Evolutionary conservation across 345 rosid genomes (phyloP).

Genomic region (Gossypium arboreum): DNA sequence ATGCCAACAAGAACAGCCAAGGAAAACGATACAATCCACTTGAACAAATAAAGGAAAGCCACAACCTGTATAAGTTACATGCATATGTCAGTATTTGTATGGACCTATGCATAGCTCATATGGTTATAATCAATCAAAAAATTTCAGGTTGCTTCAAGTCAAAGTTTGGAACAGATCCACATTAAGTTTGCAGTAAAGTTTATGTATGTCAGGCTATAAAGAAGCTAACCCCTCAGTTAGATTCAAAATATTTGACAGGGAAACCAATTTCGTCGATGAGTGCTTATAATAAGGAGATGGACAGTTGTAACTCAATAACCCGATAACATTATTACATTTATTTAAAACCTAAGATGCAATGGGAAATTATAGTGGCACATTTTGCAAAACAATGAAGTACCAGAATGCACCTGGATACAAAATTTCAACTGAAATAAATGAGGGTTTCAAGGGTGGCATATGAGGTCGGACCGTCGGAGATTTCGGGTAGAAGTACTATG

Average conservation of each 20-base stretch:
- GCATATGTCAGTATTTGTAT: not conserved
- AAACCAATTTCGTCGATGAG: not conserved
- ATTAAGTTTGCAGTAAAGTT: not conserved
- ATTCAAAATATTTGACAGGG: not conserved
- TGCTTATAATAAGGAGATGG: too few species aligned
- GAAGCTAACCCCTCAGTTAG: not conserved
- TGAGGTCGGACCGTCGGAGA: not conserved
- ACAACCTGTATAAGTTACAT: constrained; percentile 35
- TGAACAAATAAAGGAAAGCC: constrained; percentile 41
- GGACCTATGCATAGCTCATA: not conserved
- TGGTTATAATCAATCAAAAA: not conserved
- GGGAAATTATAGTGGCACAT: not conserved
- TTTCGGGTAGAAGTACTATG: not conserved
- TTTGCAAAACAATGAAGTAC: not conserved
- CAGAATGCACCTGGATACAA: not conserved
- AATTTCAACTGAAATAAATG: not conserved
- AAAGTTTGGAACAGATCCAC: not conserved
- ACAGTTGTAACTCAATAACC: not conserved
- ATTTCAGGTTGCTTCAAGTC: not conserved
- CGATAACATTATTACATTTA: not conserved
- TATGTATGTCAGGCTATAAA: not conserved
- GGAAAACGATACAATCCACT: constrained; percentile 36
- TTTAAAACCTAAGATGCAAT: not conserved
- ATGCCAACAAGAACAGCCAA: constrained; percentile 35
- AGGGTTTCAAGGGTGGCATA: not conserved